Evolutionary conservation across 202 grass and related monocot genomes (phyloP), one percentile per base, ranked within the genome.

Genomic region (Carex arenaria): DNA sequence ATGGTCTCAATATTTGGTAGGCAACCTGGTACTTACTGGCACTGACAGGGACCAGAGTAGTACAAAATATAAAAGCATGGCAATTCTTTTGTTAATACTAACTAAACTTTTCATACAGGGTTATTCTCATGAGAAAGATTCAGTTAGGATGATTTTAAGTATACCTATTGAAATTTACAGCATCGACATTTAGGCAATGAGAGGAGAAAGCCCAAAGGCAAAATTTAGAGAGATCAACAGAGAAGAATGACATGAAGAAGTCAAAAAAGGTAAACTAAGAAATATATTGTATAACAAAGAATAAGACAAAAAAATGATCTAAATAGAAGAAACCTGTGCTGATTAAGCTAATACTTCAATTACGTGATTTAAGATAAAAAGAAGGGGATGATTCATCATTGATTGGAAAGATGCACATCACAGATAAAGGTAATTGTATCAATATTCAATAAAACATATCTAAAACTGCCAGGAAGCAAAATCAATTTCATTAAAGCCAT

Each of bases 1-100:
- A 78, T 78, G 30, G 73, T 53, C 30, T 38, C 73, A 75, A 54
- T 30, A 75, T 59, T 78, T 78, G 73, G 73, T 59, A 78, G 73
- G 53, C 20, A 78, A 36, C 3, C 52, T 59, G 73, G 15, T 78
- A 20, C 15, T 59, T 78, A 78, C 73, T 78, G 73, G 73, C 73
- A 78, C 30, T 45, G 4, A 59, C 17, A 11, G 28, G 53, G 53
- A 19, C 73, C 53, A 60, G 30, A 78, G 17, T 6, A 56, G 72
- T 76, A 68, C 66, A 68, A 38, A 38, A 40, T 42, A 68, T 42
- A 42, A 77, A 34, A 22, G 72, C 2, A 77, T 32, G 32, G 7
- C 28, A 77, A 57, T 8, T 28, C 15, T 57, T 73, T 73, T 49
- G 45, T 73, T 28, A 32, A 75, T 75, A 30, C 72, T 53, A 74